Evolutionary conservation across 2,329 filamentous ascomycete genomes (phyloP).

Genomic region (Calcarisporium arbuscula): DNA sequence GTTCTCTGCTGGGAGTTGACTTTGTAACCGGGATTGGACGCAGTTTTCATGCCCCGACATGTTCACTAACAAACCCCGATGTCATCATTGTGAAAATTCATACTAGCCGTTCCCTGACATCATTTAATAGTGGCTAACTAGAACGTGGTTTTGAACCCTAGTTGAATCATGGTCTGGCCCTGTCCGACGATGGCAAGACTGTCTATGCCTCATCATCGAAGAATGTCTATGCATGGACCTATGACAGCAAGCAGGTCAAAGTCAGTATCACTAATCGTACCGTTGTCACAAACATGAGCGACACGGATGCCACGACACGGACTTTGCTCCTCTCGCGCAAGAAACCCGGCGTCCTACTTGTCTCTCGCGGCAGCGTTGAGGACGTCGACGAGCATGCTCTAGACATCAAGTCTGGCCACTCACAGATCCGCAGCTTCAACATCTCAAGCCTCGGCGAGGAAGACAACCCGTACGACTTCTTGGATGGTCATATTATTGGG

Average conservation of each 20-base stretch:
- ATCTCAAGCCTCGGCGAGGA: conserved; percentile 23
- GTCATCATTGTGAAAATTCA: too few relatives aligned
- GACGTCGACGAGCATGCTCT: conserved; percentile 55
- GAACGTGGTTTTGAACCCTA: conserved; percentile 18
- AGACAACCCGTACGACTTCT: conserved; percentile 34
- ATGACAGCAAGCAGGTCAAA: conserved; percentile 47
- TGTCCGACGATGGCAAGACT: conserved; percentile 45
- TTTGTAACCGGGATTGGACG: too few relatives aligned
- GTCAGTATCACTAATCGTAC: conserved; percentile 37
- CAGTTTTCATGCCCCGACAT: too few relatives aligned
- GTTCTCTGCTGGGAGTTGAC: too few relatives aligned
- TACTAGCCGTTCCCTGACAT: background rate
- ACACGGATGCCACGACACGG: conserved; percentile 56
- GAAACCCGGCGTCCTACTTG: conserved; percentile 50
- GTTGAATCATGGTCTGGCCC: conserved; percentile 51
- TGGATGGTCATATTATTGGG: conserved; percentile 44
- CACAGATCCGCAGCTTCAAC: conserved; percentile 59
- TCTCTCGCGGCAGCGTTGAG: conserved; percentile 57
- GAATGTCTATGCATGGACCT: conserved; percentile 59
- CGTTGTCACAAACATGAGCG: conserved; percentile 57
- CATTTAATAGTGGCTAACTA: background rate
- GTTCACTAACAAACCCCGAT: too few relatives aligned
- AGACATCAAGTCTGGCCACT: conserved; percentile 48
- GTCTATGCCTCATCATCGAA: conserved; percentile 52
- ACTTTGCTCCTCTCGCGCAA: conserved; percentile 57